Base-by-base conservation (phyloP, 495 filamentous ascomycete genomes). In the Aspergillus homomorphus region DNA sequence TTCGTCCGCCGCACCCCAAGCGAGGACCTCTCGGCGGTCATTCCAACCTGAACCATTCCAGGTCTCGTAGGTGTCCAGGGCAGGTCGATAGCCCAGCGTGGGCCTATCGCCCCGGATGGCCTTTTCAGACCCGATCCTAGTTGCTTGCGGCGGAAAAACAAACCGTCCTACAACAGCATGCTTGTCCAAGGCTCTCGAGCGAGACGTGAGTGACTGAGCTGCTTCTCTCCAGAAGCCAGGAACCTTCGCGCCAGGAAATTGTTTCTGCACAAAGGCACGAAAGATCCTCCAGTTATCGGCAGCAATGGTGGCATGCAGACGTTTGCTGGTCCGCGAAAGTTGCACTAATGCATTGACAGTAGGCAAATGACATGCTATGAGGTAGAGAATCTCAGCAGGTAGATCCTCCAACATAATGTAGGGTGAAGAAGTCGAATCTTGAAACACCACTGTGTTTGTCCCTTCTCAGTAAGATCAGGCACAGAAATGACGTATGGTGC, bases 51-150 rank as follows among this genome's bases (percentile, higher is more conserved):
- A 66, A 4, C 77, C 77, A 57, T 74, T 75, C 76, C 80, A 83
- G 5, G 72, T 66, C 53, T 88, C 83, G 57, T 84, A 84, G 14
- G 81, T 82, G 61, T 87, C 82, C 23, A 89, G 77, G 19, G 80
- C 74, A 18, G 87, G 85, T 24, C 77, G 76, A 63, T 85, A 89
- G 6, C 84, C 85, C 61, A 87, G 78, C 4, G 84, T 89, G 53
- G 87, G 85, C 23, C 78, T 82, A 54, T 73, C 69, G 54, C 41
- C 63, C 56, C 71, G 67, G 20, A 56, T 71, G 21, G 63, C 61
- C 51, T 64, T 66, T 28, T 71, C 62, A 18, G 66, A 55, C 15
- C 70, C 70, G 19, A 73, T 59, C 42, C 59, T 55, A 53, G 64
- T 68, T 58, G 63, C 74, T 43, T 60, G 54, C 7, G 68, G 60